Base-by-base conservation (phyloP, 2,329 filamentous ascomycete species). In the Polychaeton citri region DNA sequence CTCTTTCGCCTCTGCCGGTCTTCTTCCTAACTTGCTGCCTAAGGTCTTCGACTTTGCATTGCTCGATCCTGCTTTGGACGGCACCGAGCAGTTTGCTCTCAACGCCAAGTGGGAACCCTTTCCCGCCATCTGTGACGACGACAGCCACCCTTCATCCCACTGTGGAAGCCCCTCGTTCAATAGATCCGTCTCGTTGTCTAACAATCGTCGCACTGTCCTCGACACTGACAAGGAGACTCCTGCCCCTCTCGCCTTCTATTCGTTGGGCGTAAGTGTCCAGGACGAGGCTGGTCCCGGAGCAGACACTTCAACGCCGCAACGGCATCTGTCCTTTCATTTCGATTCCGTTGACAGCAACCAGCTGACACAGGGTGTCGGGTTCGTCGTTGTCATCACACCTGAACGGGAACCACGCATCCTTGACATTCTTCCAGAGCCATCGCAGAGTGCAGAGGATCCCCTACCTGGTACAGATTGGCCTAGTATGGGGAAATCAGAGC, bases 41-140 rank as follows among this genome's bases (percentile, higher is more conserved):
- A 15, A 41, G 39, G 28, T 26, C 7, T 38, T 41, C 21, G 24
- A 39, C 21, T 34, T 41, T 32, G 32, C 17, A 6, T 26, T 34
- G 12, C 15, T 28, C 7, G 7, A 28, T 15, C 24, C 24, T 28
- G 15, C 24, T 15, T 10, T 15, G 12, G 24, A 28, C 12, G 24
- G 24, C 3, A 15, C 15, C 15, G 15, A 12, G 12, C 24, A 28
- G 15, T 28, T 12, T 28, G 24, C 24, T 12, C 24, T 28, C 12
- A 28, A 28, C 24, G 12, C 24, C 24, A 15, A 28, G 24, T 15
- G 12, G 24, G 24, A 28, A 15, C 12, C 12, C 12, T 15, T 28
- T 28, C 24, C 24, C 24, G 12, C 15, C 24, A 15, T 12, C 24
- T 28, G 24, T 28, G 24, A 28, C 7, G 15, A 15, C 24, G 24